Base-by-base conservation (phyloP, 306 rosid species). In the Amphicarpaea edgeworthii region DNA sequence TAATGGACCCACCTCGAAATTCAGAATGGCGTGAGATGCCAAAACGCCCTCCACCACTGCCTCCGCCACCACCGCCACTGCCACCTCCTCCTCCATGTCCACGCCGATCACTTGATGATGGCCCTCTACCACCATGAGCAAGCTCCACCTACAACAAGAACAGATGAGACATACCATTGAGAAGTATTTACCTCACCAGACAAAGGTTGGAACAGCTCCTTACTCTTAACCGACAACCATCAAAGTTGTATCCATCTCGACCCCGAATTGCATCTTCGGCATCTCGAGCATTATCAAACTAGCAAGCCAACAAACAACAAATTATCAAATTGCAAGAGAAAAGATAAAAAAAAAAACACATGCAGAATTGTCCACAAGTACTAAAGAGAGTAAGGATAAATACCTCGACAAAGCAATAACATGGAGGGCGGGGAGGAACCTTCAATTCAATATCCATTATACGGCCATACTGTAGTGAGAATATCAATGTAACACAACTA, bases 41-140 rank as follows among this genome's bases (percentile, higher is more conserved):
- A 89, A 89, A 88, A 30, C 93, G 92, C 19, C 93, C 84, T 8
- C 89, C 93, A 3, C 93, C 83, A 1, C n/a, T n/a, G 32, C 32
- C 32, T 28, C 4, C 3, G 4, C 92, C 76, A 0, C 87, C 86
- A 0, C 93, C 84, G 0, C 97, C 81, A 0, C n/a, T n/a, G n/a
- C 92, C 78, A 0, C 97, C 82, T 0, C 97, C 82, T 0, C 85
- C 81, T 0, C 86, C 81, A 78, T 94, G 86, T 47, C 96, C 92
- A 70, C 93, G 97, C 6, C 96, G 99, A 70, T 96, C 99, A 82
- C 97, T 87, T 69, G 98, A 91, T 21, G 99, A 81, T 49, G 93
- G 94, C 7, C 99, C 99, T 76, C 99, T 87, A 77, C 99, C 98
- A 68, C 99, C 98, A 86, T 92, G 99, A 58, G 99, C 99, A 75